These are phyloP conservation scores for Mucor mucedo DNA, from an alignment of 371 early-diverging fungal species.

Conservation along the genomic window DNA sequence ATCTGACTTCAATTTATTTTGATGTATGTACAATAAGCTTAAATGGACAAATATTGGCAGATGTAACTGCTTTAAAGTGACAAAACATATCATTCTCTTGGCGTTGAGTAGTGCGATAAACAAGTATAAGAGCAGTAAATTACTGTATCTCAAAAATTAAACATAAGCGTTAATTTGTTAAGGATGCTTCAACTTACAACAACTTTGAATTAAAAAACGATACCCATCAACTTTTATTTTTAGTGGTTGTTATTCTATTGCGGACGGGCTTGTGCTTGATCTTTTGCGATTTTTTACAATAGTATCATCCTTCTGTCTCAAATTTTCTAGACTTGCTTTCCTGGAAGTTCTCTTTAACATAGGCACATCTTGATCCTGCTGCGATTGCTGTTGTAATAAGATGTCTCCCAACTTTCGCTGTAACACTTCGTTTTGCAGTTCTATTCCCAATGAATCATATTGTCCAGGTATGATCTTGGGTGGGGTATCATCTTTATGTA, in stretches of 20 bases:
- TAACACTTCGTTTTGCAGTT: slow-evolving; percentile 12
- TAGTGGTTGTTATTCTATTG: background rate
- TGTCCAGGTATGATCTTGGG: background rate
- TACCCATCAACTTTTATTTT: too few relatives aligned
- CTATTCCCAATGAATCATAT: slow-evolving; percentile 18
- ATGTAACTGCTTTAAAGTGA: too few relatives aligned
- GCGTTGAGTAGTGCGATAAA: too few relatives aligned
- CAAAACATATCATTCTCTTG: too few relatives aligned
- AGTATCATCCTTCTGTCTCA: background rate
- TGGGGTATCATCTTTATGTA: background rate
- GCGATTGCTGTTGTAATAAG: slow-evolving; percentile 3
- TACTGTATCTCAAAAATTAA: too few relatives aligned
- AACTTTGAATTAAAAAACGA: too few relatives aligned
- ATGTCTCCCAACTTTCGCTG: slow-evolving; percentile 5
- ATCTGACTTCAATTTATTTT: too few relatives aligned
- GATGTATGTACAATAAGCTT: too few relatives aligned
- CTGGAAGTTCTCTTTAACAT: background rate
- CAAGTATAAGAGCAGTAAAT: too few relatives aligned
- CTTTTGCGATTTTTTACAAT: slow-evolving; percentile 19
- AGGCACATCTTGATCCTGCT: slow-evolving; percentile 7
- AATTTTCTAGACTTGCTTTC: slow-evolving; percentile 9
- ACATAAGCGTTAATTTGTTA: too few relatives aligned
- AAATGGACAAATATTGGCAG: too few relatives aligned
- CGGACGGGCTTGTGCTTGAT: slow-evolving; percentile 23
- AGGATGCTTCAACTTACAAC: too few relatives aligned